These are phyloP conservation scores for Cyclotella cryptica DNA, from an alignment of 108 stramenopile species.

Conservation along the genomic window DNA sequence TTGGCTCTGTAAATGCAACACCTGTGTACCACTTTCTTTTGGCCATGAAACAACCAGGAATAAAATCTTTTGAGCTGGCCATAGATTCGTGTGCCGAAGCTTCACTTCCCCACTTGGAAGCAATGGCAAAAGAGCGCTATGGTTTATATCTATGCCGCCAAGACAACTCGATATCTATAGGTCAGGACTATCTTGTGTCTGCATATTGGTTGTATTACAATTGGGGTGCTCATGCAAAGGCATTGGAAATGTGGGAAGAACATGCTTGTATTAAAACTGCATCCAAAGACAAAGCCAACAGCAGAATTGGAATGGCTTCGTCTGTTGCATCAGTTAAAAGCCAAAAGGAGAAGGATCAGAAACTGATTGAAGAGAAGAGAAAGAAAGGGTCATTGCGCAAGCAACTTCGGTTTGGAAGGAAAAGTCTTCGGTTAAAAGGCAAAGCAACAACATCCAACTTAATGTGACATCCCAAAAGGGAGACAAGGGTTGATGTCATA, in stretches of 20 bases:
- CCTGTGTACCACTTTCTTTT: slow-evolving; percentile 34
- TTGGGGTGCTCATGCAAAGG: slow-evolving; percentile 45
- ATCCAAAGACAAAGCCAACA: background rate
- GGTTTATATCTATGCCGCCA: slow-evolving; percentile 23
- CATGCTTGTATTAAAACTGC: slow-evolving; percentile 1
- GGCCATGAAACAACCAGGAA: slow-evolving; percentile 34
- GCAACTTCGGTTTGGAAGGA: background rate
- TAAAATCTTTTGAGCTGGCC: slow-evolving; percentile 27
- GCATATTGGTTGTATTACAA: slow-evolving; percentile 44
- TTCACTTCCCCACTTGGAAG: slow-evolving; percentile 33
- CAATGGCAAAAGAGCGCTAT: slow-evolving; percentile 49
- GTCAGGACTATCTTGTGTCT: slow-evolving; percentile 13
- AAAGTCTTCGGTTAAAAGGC: too few species aligned
- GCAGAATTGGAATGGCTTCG: background rate
- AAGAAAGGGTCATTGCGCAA: background rate
- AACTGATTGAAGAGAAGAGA: background rate
- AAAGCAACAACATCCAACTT: too few species aligned
- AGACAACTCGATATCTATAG: background rate
- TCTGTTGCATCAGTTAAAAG: background rate
- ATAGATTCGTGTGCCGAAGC: slow-evolving; percentile 30
- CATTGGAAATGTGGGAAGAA: background rate
- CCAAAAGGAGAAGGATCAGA: background rate
- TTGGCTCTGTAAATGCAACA: slow-evolving; percentile 17
- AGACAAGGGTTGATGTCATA: too few species aligned
- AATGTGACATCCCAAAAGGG: too few species aligned